A percentile compares a stretch with the other conserved stretches of the same genome.
Conservation (phyloP, 2,329 filamentous ascomycete species). For the Fusarium lyarnte region DNA sequence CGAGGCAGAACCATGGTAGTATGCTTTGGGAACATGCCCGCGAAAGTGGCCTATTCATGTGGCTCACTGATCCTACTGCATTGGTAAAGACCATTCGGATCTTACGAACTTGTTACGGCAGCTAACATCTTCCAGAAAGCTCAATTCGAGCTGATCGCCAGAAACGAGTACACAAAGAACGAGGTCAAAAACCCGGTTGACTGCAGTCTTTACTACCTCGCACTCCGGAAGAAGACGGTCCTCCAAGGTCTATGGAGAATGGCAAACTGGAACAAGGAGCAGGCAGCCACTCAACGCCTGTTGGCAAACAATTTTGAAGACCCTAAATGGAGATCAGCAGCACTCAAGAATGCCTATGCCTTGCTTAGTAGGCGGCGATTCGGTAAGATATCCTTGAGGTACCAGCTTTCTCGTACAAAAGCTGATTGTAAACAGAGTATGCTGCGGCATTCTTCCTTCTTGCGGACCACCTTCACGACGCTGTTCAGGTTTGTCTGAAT, state of each 20-base stretch:
- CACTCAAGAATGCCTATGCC: conserved; percentile 96
- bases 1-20: conserved; percentile 79
- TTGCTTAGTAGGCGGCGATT: conserved; percentile 91
- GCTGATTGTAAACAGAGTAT: conserved; percentile 73
- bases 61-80: conserved; percentile 81
- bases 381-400: conserved; percentile 59
- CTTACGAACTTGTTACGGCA: neutral
- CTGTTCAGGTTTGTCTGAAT: conserved; percentile 84
- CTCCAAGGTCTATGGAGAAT: conserved; percentile 95
- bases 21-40: conserved; percentile 87
- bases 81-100: conserved; percentile 62
- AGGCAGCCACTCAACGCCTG: conserved; percentile 79
- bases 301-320: conserved; percentile 92
- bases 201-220: conserved; percentile 91
- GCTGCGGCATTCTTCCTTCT: conserved; percentile 96
- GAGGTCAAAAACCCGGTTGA: conserved; percentile 91
- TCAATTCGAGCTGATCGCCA: conserved; percentile 90
- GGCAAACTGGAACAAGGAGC: conserved; percentile 88
- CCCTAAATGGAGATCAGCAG: conserved; percentile 85
- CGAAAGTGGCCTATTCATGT: conserved; percentile 93
- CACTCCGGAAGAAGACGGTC: conserved; percentile 88
- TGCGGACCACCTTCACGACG: conserved; percentile 84
- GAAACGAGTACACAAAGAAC: conserved; percentile 90
- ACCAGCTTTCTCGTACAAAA: neutral
- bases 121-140: conserved; percentile 48